A percentile compares a stretch with the other conserved stretches of the same genome.
These are phyloP conservation scores for Eutrema yunnanense DNA, from an alignment of 345 rosid species.

Conservation along the genomic window DNA sequence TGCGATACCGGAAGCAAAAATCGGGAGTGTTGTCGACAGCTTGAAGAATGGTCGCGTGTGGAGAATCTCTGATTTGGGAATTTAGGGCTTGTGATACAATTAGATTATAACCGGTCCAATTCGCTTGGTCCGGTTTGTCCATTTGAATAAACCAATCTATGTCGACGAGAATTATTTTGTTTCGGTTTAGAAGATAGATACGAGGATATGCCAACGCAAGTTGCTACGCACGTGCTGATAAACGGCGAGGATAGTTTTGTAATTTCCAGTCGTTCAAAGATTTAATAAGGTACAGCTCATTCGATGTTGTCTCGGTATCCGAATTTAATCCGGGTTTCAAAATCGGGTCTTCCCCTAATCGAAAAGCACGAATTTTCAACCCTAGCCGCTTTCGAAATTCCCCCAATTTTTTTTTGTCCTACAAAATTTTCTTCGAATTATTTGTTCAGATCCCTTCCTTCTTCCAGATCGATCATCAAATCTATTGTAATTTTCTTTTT, in stretches of 20 bases:
- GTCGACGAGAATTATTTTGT: neutral
- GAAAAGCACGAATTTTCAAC: slow-evolving; percentile 28
- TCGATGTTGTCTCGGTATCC: slow-evolving; percentile 34
- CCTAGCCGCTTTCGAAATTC: slow-evolving; percentile 27
- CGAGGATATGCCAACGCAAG: slow-evolving; percentile 27
- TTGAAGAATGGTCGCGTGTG: slow-evolving; percentile 15
- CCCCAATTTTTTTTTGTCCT: slow-evolving; percentile 8
- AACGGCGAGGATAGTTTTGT: slow-evolving; percentile 16
- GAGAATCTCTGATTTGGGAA: slow-evolving; percentile 13
- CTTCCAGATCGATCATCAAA: slow-evolving; percentile 14
- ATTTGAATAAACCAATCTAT: neutral
- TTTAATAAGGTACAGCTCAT: slow-evolving; percentile 25
- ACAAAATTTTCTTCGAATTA: slow-evolving; percentile 4
- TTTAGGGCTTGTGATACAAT: slow-evolving; percentile 18
- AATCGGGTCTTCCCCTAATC: slow-evolving; percentile 30
- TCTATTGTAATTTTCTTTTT: slow-evolving; percentile 19
- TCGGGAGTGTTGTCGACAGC: slow-evolving; percentile 5
- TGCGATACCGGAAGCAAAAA: neutral
- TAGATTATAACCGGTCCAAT: slow-evolving; percentile 9
- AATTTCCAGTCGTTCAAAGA: neutral
- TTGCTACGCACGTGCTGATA: slow-evolving; percentile 23
- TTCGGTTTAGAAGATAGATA: slow-evolving; percentile 14
- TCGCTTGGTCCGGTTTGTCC: slow-evolving; percentile 5
- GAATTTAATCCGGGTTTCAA: slow-evolving; percentile 33
- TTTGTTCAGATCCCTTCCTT: slow-evolving; percentile 19